A percentile compares a stretch with the other conserved stretches of the same genome.
These are phyloP conservation scores for Wallacemonas rigidus DNA, from an alignment of 208 protist species.

Conservation along the genomic window DNA sequence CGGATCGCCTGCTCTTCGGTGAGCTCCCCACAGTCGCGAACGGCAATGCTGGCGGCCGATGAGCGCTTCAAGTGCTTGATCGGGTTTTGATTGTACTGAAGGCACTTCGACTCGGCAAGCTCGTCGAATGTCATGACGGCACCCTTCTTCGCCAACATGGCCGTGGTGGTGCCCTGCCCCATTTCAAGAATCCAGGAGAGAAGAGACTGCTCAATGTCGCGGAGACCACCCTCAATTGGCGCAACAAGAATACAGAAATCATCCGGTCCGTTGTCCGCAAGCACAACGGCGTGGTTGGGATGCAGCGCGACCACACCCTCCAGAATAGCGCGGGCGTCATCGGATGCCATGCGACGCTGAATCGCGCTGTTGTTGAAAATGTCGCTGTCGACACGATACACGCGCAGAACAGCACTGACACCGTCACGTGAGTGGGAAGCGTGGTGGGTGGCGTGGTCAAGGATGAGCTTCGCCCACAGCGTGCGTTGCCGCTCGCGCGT, in stretches of 20 bases:
- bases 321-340: constrained; percentile 61
- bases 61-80: constrained; percentile 38
- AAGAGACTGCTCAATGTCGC: constrained; percentile 67
- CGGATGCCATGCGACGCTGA: constrained; percentile 57
- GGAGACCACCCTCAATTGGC: constrained; percentile 60
- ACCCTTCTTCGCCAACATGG: constrained; percentile 74
- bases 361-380: constrained; percentile 73
- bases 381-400: constrained; percentile 73
- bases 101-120: constrained; percentile 47
- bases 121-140: constrained; percentile 91
- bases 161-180: constrained; percentile 75
- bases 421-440: constrained; percentile 22
- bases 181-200: constrained; percentile 78
- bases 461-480: constrained; percentile 67
- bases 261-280: constrained; percentile 29
- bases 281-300: constrained; percentile 62
- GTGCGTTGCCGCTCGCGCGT: constrained; percentile 58
- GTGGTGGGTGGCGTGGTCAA: constrained; percentile 82
- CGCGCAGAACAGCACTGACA: constrained; percentile 49
- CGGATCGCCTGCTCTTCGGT: constrained; percentile 81
- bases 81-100: constrained; percentile 49
- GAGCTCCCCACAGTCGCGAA: constrained; percentile 65
- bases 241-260: constrained; percentile 77
- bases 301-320: constrained; percentile 51
- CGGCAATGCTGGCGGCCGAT: constrained; percentile 41